phyloP scores from a whole-genome alignment of 2,329 filamentous ascomycete species.

The Onygenales sp. region DNA sequence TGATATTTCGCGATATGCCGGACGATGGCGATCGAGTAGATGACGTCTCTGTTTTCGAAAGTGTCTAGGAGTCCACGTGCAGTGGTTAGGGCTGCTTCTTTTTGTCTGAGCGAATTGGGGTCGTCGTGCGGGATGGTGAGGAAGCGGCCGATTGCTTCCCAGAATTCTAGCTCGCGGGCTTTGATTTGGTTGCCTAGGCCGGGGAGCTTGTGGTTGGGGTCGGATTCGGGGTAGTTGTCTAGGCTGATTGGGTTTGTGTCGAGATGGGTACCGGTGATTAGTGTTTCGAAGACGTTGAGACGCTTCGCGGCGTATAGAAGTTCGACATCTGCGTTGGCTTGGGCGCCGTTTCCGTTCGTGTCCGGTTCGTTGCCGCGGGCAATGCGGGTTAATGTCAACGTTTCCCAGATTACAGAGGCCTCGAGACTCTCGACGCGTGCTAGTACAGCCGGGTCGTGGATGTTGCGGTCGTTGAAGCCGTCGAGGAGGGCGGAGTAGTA shows the following conservation, averaged over 20 bases:
- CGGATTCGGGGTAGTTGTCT: constrained; percentile 9
- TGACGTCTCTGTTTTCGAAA: constrained; percentile 77
- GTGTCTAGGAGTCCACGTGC: constrained; percentile 66
- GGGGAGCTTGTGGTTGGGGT: constrained; percentile 3
- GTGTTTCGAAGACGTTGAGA: constrained; percentile 63
- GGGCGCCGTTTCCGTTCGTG: constrained; percentile 27
- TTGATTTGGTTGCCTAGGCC: constrained; percentile 12
- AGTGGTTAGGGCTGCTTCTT: constrained; percentile 55
- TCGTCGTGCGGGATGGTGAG: constrained; percentile 56
- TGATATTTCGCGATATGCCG: constrained; percentile 57
- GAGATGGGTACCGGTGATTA: constrained; percentile 64
- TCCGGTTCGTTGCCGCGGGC: constrained; percentile 16
- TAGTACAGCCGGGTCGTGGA: constrained; percentile 27
- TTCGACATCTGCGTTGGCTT: constrained; percentile 43
- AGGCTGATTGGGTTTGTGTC: constrained; percentile 37
- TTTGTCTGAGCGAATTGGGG: constrained; percentile 42
- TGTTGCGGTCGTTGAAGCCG: constrained; percentile 31
- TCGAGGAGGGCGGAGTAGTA: constrained; percentile 58
- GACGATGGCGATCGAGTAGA: constrained; percentile 79
- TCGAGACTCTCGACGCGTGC: constrained; percentile 43
- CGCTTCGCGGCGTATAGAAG: constrained; percentile 57
- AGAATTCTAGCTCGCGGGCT: constrained; percentile 64
- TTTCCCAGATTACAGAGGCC: constrained; percentile 51
- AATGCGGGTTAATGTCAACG: constrained; percentile 45
- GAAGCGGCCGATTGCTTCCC: constrained; percentile 67